Evolutionary conservation across 2,329 filamentous ascomycete genomes (phyloP), one percentile per base, ranked within the genome.

Genomic region (Microascus cirrosus): DNA sequence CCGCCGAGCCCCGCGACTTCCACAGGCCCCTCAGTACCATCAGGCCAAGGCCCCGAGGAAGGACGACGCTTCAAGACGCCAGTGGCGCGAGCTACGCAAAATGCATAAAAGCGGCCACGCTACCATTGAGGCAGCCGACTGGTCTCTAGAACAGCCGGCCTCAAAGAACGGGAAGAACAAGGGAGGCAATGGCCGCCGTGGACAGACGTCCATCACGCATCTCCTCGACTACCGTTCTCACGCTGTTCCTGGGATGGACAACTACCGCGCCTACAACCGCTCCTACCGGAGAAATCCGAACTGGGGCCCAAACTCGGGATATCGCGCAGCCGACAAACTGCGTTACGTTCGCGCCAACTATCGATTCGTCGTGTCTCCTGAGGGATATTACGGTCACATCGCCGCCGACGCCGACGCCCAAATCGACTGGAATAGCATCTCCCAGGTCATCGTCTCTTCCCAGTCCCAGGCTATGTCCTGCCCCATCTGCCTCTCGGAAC

Each of bases 181-280:
- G 7, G 45, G 45, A 11, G 75, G 79, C 59, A 83, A 82, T 63
- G 71, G 79, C 13, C 86, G 94, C 60, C 90, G 94, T 66, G 94
- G 94, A 57, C 93, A 96, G 72, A 96, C 91, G 57, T 95, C 90
- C 66, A 99, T 99, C 69, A 97, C 94, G 48, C 94, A 99, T 72
- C 76, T 99, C 59, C 89, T 99, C 79, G 55, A 57, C 32, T 57
- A 57, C 48, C 55, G 50, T n/a, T 20, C 55, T 42, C 55, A 50
- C 20, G 39, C 34, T 25, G 55, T 57, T n/a, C 55, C 55, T 2
- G 55, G 55, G 15, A 57, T 57, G 55, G 55, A 57, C n/a, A 93
- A 93, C 75, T 95, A 96, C 72, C 85, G 88, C 52, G 77, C 90
- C 22, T 73, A 78, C 61, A 74, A 78, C 45, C 77, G 81, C 60